Evolutionary conservation across 768 basidiomycete species (phyloP), one percentile per base, ranked within the genome.

Genomic region (Trichaptum fuscoviolaceum): DNA sequence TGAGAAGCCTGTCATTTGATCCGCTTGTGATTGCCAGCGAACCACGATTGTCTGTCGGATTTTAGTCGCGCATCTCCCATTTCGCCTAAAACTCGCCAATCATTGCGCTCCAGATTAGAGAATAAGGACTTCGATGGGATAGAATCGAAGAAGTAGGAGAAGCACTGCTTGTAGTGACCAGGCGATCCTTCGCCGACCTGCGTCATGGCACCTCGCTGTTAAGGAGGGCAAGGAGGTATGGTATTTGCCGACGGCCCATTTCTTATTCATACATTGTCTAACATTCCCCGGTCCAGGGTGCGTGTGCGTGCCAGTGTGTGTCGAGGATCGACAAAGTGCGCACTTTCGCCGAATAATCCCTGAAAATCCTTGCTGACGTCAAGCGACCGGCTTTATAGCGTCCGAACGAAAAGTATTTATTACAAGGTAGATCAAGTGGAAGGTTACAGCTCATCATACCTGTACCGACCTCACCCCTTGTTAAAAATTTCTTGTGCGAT

Each of bases 261-360:
- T 52, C 42, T 52, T 52, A 52, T 52, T 52, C 42, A 52, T 52
- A 12, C 42, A 15, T 52, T 52, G 10, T 52, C 15, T 52, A 12
- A 12, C 42, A 20, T 52, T 52, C 42, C 42, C 42, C 42, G 42
- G 42, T 52, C 42, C 42, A 52, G 42, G 42, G 42, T 52, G 42
- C 42, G 42, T 12, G 42, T 52, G 42, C 35, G 35, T n/a, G n/a
- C n/a, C n/a, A n/a, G n/a, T 52, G 42, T 15, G 42, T 52, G 15
- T 52, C 42, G 42, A 52, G 42, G 42, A 52, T 52, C 42, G 42
- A 52, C 42, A 52, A 52, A 52, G 42, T 52, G 42, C 42, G 42
- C 42, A 52, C 42, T 52, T 20, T 52, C 42, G 5, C 42, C 42
- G 42, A 52, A 52, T 52, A 52, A 52, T 52, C 42, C 42, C 42